Evolutionary conservation across 495 filamentous ascomycete species (phyloP).

Genomic region (Sphaerosporella brunnea): DNA sequence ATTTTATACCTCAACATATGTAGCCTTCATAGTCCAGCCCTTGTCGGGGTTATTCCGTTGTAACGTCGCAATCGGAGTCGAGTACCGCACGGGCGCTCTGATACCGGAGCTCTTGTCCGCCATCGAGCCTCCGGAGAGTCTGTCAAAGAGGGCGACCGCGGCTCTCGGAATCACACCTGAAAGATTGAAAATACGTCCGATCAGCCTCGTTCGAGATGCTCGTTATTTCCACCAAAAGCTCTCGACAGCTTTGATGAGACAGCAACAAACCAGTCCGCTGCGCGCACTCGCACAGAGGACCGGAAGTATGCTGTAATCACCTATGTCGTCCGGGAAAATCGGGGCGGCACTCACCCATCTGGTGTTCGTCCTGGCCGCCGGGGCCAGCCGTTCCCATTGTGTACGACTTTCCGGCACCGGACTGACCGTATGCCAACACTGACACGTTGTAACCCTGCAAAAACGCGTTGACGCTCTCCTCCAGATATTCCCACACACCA

Average conservation of each 20-base stretch:
- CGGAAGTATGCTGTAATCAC: no score
- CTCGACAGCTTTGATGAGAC: no score
- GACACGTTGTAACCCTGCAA: conserved; percentile 98
- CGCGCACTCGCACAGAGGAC: no score
- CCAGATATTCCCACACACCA: conserved; percentile 86
- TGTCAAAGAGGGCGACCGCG: conserved; percentile 71
- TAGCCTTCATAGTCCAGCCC: conserved; percentile 86
- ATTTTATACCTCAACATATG: conserved; percentile 91
- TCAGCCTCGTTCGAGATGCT: no score
- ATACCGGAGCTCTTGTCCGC: conserved; percentile 58
- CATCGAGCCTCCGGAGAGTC: conserved; percentile 51
- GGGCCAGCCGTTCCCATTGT: conserved; percentile 97
- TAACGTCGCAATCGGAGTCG: conserved; percentile 37
- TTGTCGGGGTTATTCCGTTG: conserved; percentile 42
- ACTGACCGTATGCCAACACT: conserved; percentile 92
- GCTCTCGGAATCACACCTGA: conserved; percentile 87
- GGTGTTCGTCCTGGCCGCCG: conserved; percentile 51
- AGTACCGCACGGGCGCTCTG: conserved; percentile 66
- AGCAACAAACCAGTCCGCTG: no score
- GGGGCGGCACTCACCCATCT: conserved; percentile 54
- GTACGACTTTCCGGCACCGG: conserved; percentile 98
- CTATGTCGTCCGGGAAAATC: neutral
- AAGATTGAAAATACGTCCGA: no score
- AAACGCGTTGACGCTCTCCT: conserved; percentile 79
- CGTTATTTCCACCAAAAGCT: no score